Evolutionary conservation across 345 rosid genomes (phyloP), one percentile per base, ranked within the genome.

Genomic region (Rubroshorea leprosula): DNA sequence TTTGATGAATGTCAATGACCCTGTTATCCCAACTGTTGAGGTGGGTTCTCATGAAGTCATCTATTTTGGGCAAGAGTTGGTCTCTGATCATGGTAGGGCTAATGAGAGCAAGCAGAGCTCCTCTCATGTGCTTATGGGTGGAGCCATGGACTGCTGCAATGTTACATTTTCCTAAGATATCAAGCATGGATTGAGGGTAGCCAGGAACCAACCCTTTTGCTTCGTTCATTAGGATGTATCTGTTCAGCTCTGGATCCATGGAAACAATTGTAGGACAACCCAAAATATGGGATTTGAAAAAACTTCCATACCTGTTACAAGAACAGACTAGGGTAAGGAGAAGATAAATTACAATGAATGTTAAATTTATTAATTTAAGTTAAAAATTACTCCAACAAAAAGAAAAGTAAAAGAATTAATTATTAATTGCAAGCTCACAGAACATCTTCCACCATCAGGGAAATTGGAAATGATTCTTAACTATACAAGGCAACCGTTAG

Each of bases 111-210:
- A 87, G 78, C 63, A 89, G 74, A 6, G 99, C 87, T 10, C 97
- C 86, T 77, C 96, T 93, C 97, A 89, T 85, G 64, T 73, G 73
- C 70, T 79, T 79, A 62, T 93, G 99, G 49, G 79, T 70, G 10
- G 92, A 65, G 59, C 99, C 99, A 62, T 89, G 92, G 64, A 93
- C 97, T 2, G 99, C 99, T 5, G 97, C 96, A 50, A 93, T 89
- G 80, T 93, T 93, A 73, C 85, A 74, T 73, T 82, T 85, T 15
- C 99, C 97, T 22, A 93, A 76, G 47, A 93, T 89, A 50, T 93
- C 99, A 6, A 87, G 72, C 99, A 93, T 91, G 39, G 99, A 89
- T 57, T 85, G 85, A 24, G 99, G 99, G 62, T 93, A 93, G 18
- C 99, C 99, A 25, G 99, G 92, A 23, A 93, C 97, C 11, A 93